Conservation (phyloP, 108 stramenopile species). For the Conticribra guillardii region DNA sequence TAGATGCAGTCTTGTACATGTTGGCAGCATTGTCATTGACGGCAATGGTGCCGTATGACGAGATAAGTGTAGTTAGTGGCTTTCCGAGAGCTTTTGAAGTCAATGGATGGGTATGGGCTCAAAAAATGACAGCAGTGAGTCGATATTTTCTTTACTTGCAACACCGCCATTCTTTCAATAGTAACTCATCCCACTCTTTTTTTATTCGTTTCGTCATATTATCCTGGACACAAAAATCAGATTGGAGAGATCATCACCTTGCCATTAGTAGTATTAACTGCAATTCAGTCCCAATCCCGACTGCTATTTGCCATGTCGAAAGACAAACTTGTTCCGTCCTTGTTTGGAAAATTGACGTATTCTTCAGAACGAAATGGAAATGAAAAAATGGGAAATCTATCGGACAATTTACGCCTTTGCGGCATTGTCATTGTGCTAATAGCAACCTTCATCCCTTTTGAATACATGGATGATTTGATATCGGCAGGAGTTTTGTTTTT, state of each 20-base stretch:
- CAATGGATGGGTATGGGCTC: constrained; percentile 62
- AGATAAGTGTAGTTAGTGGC: constrained; percentile 65
- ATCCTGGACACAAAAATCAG: neutral
- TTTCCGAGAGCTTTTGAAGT: constrained; percentile 78
- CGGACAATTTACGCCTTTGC: constrained; percentile 21
- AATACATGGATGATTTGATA: constrained; percentile 78
- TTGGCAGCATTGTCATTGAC: constrained; percentile 78
- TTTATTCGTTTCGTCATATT: too few species aligned
- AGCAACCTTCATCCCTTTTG: constrained; percentile 85
- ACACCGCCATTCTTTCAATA: too few species aligned
- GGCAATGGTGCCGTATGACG: constrained; percentile 65
- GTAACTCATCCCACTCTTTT: too few species aligned
- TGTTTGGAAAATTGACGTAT: constrained; percentile 61
- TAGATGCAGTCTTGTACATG: constrained; percentile 72
- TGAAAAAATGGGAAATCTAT: constrained; percentile 74
- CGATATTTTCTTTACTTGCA: neutral
- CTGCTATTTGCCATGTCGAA: constrained; percentile 80
- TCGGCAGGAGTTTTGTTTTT: constrained; percentile 75
- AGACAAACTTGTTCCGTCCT: constrained; percentile 81
- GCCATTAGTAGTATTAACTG: constrained; percentile 88
- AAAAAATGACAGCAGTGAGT: constrained; percentile 50
- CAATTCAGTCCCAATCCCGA: constrained; percentile 87
- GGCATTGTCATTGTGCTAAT: constrained; percentile 70
- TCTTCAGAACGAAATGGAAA: neutral
- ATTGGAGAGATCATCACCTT: constrained; percentile 86